Base-by-base conservation (phyloP, 176 grass and related monocot genomes). In the Elymus sibiricus region DNA sequence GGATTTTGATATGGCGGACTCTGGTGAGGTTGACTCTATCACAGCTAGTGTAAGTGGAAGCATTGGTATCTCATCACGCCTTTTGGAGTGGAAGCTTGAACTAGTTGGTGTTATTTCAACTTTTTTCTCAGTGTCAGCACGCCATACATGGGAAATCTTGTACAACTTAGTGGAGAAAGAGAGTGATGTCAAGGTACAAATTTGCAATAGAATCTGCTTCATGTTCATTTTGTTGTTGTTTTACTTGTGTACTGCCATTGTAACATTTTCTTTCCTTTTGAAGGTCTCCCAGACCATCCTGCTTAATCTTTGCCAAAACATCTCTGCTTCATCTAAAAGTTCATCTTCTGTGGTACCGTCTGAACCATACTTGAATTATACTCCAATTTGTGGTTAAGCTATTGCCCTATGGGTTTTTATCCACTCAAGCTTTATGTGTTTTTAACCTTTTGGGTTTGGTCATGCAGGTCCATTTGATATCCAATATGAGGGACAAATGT, bases 81-180 rank as follows among this genome's bases (percentile, higher is more conserved):
- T 77, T 89, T 86, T 83, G 83, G 83, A 84, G 64, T 87, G 84
- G 88, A 93, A 92, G 87, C 61, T 93, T 68, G 85, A 95, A 78
- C 40, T 98, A 83, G 88, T 93, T 78, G 86, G 35, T 70, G 51
- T 92, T 61, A 88, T 98, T 82, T 91, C 93, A 68, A 77, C 76
- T 59, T 98, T 95, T 79, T 98, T 86, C 81, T 90, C 89, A 63
- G 85, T 92, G 22, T 88, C 87, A 63, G 88, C 95, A 28, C 26
- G 19, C 88, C 87, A 74, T 87, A 89, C 91, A 79, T 98, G 95
- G 95, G 91, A 98, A 71, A 72, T 93, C 22, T 89, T 98, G 86
- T 94, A 83, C 84, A 87, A 68, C 31, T 87, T 88, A 66, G 69
- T 90, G 64, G 85, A 83, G 38, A 84, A 95, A 87, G 91, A 90